Base-by-base conservation (phyloP, 495 filamentous ascomycete species). In the Xylaria flabelliformis region DNA sequence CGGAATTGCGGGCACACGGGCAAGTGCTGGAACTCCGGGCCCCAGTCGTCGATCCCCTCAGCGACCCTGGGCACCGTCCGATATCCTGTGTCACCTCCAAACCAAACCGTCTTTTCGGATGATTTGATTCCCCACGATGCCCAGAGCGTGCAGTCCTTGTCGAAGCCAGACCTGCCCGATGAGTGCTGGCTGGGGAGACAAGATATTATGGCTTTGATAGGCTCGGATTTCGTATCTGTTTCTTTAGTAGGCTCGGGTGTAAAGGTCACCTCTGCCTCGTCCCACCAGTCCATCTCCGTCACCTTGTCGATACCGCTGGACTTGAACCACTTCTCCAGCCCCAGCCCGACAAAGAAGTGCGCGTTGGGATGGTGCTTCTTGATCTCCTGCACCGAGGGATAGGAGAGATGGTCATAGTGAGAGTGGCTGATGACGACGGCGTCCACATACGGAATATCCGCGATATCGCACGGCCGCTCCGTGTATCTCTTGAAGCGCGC, bases 231-330 rank as follows among this genome's bases (percentile, higher is more conserved):
- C 24, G 67, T 64, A 4, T 64, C 59, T 26, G 64, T 58, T 5
- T 65, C 64, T 51, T 71, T 67, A 1, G 74, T 48, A 66, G 81
- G 77, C 42, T 82, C 75, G 0, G 86, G 85, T 42, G 86, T 86
- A 56, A 97, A 77, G 0, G 83, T 88, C 24, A 98, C 79, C 64
- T 95, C 91, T 12, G 89, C 87, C 70, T 93, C 90, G 73, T 97
- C 92, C 95, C 96, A 98, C 96, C 96, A 99, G 77, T 99, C 96
- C 78, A 97, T 78, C 82, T 98, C 95, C 2, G 92, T 95, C 51
- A 96, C 90, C 46, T 91, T 91, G 0, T 85, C 42, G 56, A 97
- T 87, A 1, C 92, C 93, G 39, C 83, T 86, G 3, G 80, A 70
- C 58, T 82, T 81, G 80, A 98, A 98, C 96, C 96, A 98, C 63